These are phyloP conservation scores for Fusarium pilosicola DNA, from an alignment of 2,329 filamentous ascomycete species.

Conservation along the genomic window DNA sequence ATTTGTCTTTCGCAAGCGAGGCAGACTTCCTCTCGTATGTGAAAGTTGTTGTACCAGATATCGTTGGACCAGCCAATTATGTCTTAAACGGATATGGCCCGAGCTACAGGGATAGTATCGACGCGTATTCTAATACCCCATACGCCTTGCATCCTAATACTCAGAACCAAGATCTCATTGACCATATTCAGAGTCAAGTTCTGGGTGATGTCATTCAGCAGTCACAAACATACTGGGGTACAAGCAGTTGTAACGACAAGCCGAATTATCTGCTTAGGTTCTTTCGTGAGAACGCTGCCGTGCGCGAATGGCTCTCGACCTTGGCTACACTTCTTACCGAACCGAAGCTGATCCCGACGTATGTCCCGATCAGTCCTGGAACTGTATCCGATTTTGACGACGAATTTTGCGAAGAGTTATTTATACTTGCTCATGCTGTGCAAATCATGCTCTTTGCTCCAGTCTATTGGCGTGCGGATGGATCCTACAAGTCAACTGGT, in stretches of 20 bases:
- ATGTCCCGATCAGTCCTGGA: background rate
- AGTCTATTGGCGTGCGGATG: accelerated
- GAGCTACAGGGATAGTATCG: background rate
- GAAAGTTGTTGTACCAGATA: background rate
- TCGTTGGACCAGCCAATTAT: background rate
- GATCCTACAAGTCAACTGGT: accelerated
- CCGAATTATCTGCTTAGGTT: accelerated
- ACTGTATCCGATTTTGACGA: background rate
- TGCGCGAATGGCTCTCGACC: accelerated
- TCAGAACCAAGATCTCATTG: accelerated
- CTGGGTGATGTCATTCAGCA: background rate
- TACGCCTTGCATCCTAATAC: accelerated
- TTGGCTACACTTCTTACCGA: background rate
- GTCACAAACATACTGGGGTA: background rate
- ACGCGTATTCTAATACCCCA: background rate
- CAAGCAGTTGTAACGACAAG: background rate
- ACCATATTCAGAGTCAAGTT: background rate
- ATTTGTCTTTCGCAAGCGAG: background rate
- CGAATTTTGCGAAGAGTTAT: background rate
- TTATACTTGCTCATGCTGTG: background rate
- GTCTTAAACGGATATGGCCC: accelerated
- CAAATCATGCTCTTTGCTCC: background rate
- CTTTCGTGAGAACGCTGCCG: accelerated
- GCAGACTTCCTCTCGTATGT: background rate
- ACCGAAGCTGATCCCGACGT: background rate